Evolutionary conservation across 768 basidiomycete species (phyloP).

Genomic region (Podaxis pistillaris): DNA sequence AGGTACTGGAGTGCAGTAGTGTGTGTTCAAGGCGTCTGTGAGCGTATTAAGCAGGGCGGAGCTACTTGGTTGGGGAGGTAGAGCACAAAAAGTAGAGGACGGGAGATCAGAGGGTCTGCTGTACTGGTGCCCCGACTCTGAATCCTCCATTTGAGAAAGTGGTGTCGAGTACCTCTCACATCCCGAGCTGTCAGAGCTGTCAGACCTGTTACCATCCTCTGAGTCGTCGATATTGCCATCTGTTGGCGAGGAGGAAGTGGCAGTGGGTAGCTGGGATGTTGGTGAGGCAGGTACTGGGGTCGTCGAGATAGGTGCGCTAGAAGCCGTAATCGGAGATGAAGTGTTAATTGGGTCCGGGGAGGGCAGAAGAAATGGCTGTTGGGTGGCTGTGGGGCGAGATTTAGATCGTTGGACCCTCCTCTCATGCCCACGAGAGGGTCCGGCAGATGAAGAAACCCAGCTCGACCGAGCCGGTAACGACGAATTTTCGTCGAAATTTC

Average conservation of each 20-base stretch:
- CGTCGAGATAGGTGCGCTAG: not conserved
- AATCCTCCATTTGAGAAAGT: not conserved
- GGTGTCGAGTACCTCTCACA: not conserved
- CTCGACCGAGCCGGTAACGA: not conserved
- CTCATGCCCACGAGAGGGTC: not conserved
- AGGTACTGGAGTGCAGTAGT: too few species aligned
- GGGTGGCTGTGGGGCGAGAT: not conserved
- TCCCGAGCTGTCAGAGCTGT: not conserved
- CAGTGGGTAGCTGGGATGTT: not conserved
- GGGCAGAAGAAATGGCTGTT: not conserved
- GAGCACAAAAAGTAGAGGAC: too few species aligned
- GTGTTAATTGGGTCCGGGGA: not conserved
- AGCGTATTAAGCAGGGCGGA: too few species aligned
- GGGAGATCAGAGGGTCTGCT: too few species aligned
- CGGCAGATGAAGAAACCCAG: not conserved
- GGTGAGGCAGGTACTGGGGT: not conserved
- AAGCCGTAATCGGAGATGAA: not conserved
- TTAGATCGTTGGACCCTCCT: not conserved
- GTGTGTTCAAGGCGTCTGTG: too few species aligned
- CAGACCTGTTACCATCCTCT: not conserved
- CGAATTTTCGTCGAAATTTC: not conserved
- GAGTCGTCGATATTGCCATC: not conserved
- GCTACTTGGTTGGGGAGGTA: too few species aligned
- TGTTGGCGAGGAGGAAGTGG: not conserved
- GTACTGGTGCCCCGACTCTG: too few species aligned